Evolutionary conservation across 345 rosid species (phyloP).

Genomic region (Citrus sp.): DNA sequence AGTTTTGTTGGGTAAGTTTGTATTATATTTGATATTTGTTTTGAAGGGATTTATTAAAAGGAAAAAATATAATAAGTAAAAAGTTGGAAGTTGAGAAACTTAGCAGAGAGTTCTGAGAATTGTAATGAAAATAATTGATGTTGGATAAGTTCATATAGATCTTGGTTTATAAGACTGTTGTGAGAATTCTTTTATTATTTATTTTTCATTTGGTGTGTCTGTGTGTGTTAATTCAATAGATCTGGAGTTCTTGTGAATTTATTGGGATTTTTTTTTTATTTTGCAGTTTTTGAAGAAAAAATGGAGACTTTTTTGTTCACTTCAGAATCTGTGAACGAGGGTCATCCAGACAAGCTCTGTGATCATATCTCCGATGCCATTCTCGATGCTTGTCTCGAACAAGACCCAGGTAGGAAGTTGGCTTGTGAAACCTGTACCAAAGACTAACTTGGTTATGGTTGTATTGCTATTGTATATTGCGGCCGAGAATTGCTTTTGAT

Average conservation of each 20-base stretch:
- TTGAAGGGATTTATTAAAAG: no score
- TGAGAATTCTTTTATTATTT: not conserved
- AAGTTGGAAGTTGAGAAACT: not conserved
- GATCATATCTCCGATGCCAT: constrained; percentile 22
- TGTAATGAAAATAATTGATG: not conserved
- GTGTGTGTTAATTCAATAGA: not conserved
- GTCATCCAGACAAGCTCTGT: constrained; percentile 32
- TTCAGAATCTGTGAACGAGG: constrained; percentile 31
- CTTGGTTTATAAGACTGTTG: not conserved
- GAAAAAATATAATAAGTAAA: no score
- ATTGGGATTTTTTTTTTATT: not conserved
- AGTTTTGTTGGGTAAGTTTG: no score
- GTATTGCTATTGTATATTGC: no score
- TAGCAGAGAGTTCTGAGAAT: not conserved
- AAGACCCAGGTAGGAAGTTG: constrained; percentile 24
- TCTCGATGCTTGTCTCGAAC: constrained; percentile 18
- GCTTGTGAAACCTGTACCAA: constrained; percentile 27
- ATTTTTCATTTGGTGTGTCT: no score
- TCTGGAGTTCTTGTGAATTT: not conserved
- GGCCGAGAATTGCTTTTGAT: no score
- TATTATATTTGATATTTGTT: no score
- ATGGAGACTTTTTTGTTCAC: constrained; percentile 33
- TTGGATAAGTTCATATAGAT: not conserved
- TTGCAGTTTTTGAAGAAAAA: constrained; percentile 1
- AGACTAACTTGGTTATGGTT: constrained; percentile 25